A percentile compares a stretch with the other conserved stretches of the same genome.
phyloP scores from a whole-genome alignment of 108 stramenopile genomes.

The Skeletonema menzelii region DNA sequence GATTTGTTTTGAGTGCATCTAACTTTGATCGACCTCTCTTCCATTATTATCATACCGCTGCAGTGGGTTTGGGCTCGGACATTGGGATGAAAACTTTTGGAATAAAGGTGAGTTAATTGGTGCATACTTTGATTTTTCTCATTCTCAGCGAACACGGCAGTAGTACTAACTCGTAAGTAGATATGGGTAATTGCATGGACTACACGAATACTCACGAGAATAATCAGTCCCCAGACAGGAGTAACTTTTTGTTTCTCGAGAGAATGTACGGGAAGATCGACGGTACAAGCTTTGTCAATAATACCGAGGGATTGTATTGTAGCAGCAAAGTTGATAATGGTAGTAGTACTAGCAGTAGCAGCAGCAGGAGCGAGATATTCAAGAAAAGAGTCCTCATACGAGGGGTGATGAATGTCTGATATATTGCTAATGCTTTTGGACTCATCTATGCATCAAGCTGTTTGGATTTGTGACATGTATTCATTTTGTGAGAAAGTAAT shows the following conservation, averaged over 20 bases:
- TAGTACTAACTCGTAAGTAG: neutral
- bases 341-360: neutral
- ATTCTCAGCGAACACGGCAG: neutral
- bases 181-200: slow-evolving; percentile 45
- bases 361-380: neutral
- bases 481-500: no score
- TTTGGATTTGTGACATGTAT: neutral
- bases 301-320: slow-evolving; percentile 15
- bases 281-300: slow-evolving; percentile 7
- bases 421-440: no score
- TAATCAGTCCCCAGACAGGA: slow-evolving; percentile 16
- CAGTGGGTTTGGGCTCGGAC: slow-evolving; percentile 42
- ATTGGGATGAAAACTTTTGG: slow-evolving; percentile 52
- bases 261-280: slow-evolving; percentile 30
- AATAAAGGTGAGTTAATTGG: slow-evolving; percentile 24
- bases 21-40: neutral
- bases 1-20: neutral
- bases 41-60: neutral
- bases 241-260: slow-evolving; percentile 24
- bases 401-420: neutral
- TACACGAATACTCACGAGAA: slow-evolving; percentile 32
- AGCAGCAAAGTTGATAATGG: neutral
- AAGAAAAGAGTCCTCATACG: neutral
- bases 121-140: neutral
- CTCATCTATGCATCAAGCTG: no score